These are phyloP conservation scores for Skeletonema potamos DNA, from an alignment of 108 stramenopile genomes.

Conservation along the genomic window DNA sequence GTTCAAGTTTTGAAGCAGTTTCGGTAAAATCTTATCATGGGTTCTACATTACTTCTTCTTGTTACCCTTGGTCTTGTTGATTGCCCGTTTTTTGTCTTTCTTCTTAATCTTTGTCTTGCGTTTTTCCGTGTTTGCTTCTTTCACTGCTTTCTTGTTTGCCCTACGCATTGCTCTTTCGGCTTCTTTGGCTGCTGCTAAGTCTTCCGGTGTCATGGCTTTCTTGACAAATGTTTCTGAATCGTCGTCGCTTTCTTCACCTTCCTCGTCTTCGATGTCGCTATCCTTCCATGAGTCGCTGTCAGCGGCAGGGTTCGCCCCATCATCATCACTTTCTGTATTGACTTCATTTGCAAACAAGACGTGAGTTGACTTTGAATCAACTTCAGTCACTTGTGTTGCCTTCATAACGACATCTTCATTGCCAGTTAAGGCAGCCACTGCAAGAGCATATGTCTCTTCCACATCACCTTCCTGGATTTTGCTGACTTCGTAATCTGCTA, in stretches of 20 bases:
- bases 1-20: background rate
- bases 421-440: slow-evolving; percentile 87
- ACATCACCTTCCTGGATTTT: slow-evolving; percentile 85
- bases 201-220: slow-evolving; percentile 70
- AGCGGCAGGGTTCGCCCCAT: slow-evolving; percentile 7
- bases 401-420: slow-evolving; percentile 76
- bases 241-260: slow-evolving; percentile 27
- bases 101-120: slow-evolving; percentile 89
- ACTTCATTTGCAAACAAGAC: slow-evolving; percentile 19
- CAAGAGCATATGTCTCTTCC: slow-evolving; percentile 87
- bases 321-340: slow-evolving; percentile 6
- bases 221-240: slow-evolving; percentile 59
- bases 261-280: slow-evolving; percentile 21
- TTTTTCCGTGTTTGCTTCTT: slow-evolving; percentile 72
- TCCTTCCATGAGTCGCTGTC: slow-evolving; percentile 17
- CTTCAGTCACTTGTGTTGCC: slow-evolving; percentile 45
- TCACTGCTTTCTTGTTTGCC: slow-evolving; percentile 84
- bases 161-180: slow-evolving; percentile 58
- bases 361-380: slow-evolving; percentile 33
- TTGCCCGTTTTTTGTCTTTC: slow-evolving; percentile 87
- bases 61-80: slow-evolving; percentile 83
- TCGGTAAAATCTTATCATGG: no score
- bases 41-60: slow-evolving; percentile 52
- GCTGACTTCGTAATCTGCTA: slow-evolving; percentile 82
- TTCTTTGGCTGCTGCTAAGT: slow-evolving; percentile 63